phyloP scores from a whole-genome alignment of 257 asterid species.

The Solanum ossicruentum region DNA sequence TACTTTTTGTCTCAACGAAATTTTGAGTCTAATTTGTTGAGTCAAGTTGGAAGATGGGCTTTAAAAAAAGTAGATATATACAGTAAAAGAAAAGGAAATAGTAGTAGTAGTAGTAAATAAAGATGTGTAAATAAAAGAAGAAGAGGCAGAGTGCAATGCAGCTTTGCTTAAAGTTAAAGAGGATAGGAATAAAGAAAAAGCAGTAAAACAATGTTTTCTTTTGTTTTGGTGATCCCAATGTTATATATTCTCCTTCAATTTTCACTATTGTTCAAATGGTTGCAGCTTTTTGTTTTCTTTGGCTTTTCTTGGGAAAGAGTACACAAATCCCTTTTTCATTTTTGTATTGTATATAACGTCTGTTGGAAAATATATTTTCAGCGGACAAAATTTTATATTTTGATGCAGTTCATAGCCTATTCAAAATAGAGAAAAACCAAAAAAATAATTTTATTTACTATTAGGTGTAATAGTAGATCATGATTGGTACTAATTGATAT shows the following conservation, averaged over 20 bases:
- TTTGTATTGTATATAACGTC: no score
- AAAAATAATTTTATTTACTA: neutral
- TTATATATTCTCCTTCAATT: slow-evolving; percentile 2
- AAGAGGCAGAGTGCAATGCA: neutral
- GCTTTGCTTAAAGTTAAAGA: slow-evolving; percentile 11
- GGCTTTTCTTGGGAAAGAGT: neutral
- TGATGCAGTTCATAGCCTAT: neutral
- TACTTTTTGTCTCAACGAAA: no score
- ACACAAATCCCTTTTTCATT: neutral
- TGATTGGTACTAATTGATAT: neutral
- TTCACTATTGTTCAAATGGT: neutral
- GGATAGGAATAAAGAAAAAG: slow-evolving; percentile 23
- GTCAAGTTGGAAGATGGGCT: neutral
- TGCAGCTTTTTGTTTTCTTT: slow-evolving; percentile 2
- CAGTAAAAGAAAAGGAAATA: neutral
- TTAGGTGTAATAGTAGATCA: neutral
- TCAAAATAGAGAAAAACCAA: neutral
- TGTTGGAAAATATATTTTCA: no score
- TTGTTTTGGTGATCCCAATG: slow-evolving; percentile 32
- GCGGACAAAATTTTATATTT: no score
- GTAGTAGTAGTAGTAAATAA: neutral
- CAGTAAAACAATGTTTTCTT: neutral
- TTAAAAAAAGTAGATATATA: neutral
- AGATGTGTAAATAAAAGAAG: neutral
- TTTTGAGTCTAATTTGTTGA: neutral